phyloP scores from a whole-genome alignment of 352 stramenopile genomes.

The Phytopythium mirpurense region DNA sequence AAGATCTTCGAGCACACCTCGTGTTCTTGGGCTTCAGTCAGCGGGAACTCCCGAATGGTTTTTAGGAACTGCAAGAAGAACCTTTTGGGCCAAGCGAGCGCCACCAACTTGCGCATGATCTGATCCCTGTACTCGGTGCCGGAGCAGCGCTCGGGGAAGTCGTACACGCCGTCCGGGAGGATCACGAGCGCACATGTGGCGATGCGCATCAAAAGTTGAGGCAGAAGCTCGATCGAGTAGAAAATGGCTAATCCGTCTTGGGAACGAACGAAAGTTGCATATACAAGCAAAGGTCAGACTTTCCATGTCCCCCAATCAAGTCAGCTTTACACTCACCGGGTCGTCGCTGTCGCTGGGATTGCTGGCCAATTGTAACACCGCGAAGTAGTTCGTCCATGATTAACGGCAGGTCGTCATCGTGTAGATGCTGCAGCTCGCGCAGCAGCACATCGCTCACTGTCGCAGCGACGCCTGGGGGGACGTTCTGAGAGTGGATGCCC shows the following conservation, averaged over 20 bases:
- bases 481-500: constrained; percentile 24
- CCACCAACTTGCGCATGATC: constrained; percentile 26
- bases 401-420: constrained; percentile 16
- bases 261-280: not conserved
- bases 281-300: not conserved
- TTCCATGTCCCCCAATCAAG: not conserved
- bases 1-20: constrained; percentile 38
- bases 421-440: constrained; percentile 32
- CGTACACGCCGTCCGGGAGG: constrained; percentile 13
- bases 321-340: constrained; percentile 8
- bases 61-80: constrained; percentile 52
- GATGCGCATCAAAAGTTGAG: constrained; percentile 35
- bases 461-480: constrained; percentile 13
- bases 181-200: constrained; percentile 17
- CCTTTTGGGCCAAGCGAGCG: constrained; percentile 29
- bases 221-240: constrained; percentile 39
- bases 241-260: constrained; percentile 25
- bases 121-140: constrained; percentile 23
- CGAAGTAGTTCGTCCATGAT: constrained; percentile 30
- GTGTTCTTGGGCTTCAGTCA: constrained; percentile 26
- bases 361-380: constrained; percentile 19
- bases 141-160: constrained; percentile 15
- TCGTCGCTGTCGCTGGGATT: constrained; percentile 16
- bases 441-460: constrained; percentile 19
- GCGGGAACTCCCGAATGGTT: constrained; percentile 33